phyloP scores from a whole-genome alignment of 257 asterid genomes.

The Solanum chiquidenum region DNA sequence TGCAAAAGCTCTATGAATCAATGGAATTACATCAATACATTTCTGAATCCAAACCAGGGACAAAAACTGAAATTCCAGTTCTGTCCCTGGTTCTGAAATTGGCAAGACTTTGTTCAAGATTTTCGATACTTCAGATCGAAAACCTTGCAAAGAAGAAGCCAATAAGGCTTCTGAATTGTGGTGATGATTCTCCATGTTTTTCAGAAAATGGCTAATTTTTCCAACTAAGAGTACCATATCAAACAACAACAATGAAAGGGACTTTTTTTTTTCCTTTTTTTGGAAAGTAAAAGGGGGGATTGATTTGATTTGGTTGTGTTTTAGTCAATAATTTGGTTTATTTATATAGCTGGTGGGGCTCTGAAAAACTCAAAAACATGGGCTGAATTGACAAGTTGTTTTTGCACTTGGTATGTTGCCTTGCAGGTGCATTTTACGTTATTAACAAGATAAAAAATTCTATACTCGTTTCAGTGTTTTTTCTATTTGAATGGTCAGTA shows the following conservation, averaged over 20 bases:
- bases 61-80: neutral
- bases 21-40: slow-evolving; percentile 27
- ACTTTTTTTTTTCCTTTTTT: neutral
- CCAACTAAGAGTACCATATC: slow-evolving; percentile 34
- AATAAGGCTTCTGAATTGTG: slow-evolving; percentile 9
- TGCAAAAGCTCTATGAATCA: slow-evolving; percentile 35
- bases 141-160: slow-evolving; percentile 22
- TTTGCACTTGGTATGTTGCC: neutral
- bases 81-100: slow-evolving; percentile 15
- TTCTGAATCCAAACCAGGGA: slow-evolving; percentile 19
- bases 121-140: slow-evolving; percentile 28
- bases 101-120: slow-evolving; percentile 13
- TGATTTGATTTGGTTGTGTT: neutral
- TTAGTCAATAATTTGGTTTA: neutral
- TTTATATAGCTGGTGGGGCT: neutral
- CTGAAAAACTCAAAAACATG: neutral
- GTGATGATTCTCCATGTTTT: slow-evolving; percentile 16
- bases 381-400: neutral
- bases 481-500: too few species aligned
- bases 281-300: neutral
- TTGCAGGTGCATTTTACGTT: neutral
- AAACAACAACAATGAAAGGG: neutral
- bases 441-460: neutral
- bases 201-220: slow-evolving; percentile 27
- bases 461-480: neutral